Percentiles rank a stretch among this genome's conserved stretches.
These are phyloP conservation scores for Begonia loranthoides DNA, from an alignment of 306 rosid species.

Conservation along the genomic window DNA sequence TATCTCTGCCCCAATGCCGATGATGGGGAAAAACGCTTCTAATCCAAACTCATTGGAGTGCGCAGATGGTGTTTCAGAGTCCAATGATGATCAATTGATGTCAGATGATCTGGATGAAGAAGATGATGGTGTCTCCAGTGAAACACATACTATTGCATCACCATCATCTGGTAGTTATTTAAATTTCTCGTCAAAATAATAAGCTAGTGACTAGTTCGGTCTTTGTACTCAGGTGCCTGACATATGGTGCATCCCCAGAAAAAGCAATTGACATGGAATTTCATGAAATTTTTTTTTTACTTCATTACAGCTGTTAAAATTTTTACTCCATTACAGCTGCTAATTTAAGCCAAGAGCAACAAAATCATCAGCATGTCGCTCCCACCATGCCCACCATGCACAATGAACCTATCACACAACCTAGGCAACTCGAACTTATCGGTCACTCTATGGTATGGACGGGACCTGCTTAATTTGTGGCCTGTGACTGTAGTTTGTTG, in stretches of 20 bases:
- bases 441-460: conserved; percentile 53
- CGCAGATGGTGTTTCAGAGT: conserved; percentile 72
- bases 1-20: conserved; percentile 24
- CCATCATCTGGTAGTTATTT: conserved; percentile 46
- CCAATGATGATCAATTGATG: conserved; percentile 62
- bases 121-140: conserved; percentile 52
- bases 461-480: no score
- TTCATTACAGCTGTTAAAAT: no score
- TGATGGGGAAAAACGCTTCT: conserved; percentile 20
- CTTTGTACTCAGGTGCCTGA: not conserved
- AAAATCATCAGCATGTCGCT: conserved; percentile 33
- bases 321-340: no score
- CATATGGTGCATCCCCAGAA: not conserved
- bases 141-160: conserved; percentile 31
- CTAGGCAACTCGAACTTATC: conserved; percentile 82
- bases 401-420: conserved; percentile 40
- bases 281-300: no score
- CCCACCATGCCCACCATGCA: conserved; percentile 35
- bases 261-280: not conserved
- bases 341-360: conserved; percentile 24
- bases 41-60: conserved; percentile 62
- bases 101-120: conserved; percentile 58
- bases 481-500: conserved; percentile 31
- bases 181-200: not conserved
- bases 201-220: not conserved